These are phyloP conservation scores for Teratosphaeria zuluensis DNA, from an alignment of 2,329 filamentous ascomycete genomes.

Conservation along the genomic window DNA sequence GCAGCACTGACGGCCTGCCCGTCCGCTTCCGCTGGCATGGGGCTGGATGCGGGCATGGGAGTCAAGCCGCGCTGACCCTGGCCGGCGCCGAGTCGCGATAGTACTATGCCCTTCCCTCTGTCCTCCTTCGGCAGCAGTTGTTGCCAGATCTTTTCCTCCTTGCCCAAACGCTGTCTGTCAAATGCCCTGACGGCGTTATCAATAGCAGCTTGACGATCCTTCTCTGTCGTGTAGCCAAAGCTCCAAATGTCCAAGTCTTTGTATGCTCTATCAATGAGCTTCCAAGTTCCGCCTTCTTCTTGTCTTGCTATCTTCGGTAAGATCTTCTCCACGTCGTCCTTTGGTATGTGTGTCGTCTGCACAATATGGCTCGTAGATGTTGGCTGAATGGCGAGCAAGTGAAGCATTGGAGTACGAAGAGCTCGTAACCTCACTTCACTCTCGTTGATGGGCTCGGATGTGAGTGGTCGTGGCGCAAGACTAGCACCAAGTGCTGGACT, in stretches of 20 bases:
- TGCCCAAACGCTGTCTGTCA: constrained; percentile 50
- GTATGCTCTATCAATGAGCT: constrained; percentile 49
- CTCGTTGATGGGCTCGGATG: constrained; percentile 20
- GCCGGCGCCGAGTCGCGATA: constrained; percentile 42
- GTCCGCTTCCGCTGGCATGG: constrained; percentile 15
- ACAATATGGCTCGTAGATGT: constrained; percentile 39
- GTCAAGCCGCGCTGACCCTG: constrained; percentile 14
- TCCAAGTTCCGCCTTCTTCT: constrained; percentile 40
- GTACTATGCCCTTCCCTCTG: constrained; percentile 50
- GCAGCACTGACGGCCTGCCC: constrained; percentile 13
- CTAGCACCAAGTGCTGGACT: constrained; percentile 25
- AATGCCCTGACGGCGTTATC: constrained; percentile 54
- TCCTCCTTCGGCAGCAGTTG: constrained; percentile 50
- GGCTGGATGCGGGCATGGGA: constrained; percentile 20
- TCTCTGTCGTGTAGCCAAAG: constrained; percentile 47
- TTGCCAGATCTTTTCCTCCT: constrained; percentile 54
- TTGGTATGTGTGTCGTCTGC: constrained; percentile 38
- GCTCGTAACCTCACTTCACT: constrained; percentile 28
- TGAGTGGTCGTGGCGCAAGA: constrained; percentile 20
- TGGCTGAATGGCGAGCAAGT: constrained; percentile 47
- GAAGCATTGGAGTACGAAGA: constrained; percentile 35
- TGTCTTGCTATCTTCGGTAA: constrained; percentile 44
- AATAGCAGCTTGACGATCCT: constrained; percentile 50
- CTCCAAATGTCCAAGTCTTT: constrained; percentile 54
- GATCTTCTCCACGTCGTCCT: constrained; percentile 38